phyloP scores from a whole-genome alignment of 176 grass and related monocot species.

The Paspalum notatum region DNA sequence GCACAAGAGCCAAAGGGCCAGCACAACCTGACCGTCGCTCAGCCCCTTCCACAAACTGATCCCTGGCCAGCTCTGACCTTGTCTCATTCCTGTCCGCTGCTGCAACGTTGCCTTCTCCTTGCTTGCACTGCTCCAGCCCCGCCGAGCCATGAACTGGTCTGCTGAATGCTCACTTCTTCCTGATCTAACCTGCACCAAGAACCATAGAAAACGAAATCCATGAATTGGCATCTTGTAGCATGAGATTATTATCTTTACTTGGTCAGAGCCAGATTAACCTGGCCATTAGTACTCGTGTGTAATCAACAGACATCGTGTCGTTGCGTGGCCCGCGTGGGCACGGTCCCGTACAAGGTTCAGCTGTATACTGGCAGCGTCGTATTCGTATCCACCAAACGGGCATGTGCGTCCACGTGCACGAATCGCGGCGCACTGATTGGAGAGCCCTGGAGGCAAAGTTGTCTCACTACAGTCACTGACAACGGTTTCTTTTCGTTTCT shows the following conservation, averaged over 20 bases:
- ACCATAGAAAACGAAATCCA: constrained; percentile 9
- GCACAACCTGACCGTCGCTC: constrained; percentile 22
- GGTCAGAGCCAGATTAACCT: not conserved
- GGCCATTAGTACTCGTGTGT: not conserved
- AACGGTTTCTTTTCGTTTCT: not conserved
- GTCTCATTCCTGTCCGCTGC: constrained; percentile 35
- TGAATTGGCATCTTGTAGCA: not conserved
- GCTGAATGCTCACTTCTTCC: not conserved
- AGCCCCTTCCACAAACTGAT: constrained; percentile 34
- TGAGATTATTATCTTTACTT: not conserved
- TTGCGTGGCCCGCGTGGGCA: no score
- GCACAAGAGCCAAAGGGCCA: constrained; percentile 36
- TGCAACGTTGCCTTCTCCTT: constrained; percentile 17
- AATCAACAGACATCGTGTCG: not conserved
- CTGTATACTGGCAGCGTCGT: not conserved
- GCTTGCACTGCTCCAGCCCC: not conserved
- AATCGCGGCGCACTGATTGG: constrained; percentile 25
- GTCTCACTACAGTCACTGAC: constrained; percentile 2
- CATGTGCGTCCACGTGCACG: constrained; percentile 30
- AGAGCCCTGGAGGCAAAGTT: constrained; percentile 26
- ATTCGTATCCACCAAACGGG: constrained; percentile 20
- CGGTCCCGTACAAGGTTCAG: not conserved
- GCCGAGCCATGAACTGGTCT: not conserved
- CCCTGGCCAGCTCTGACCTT: not conserved
- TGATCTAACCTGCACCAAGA: not conserved